These are phyloP conservation scores for Neonectria coccinea DNA, from an alignment of 2,329 filamentous ascomycete genomes.

Conservation along the genomic window DNA sequence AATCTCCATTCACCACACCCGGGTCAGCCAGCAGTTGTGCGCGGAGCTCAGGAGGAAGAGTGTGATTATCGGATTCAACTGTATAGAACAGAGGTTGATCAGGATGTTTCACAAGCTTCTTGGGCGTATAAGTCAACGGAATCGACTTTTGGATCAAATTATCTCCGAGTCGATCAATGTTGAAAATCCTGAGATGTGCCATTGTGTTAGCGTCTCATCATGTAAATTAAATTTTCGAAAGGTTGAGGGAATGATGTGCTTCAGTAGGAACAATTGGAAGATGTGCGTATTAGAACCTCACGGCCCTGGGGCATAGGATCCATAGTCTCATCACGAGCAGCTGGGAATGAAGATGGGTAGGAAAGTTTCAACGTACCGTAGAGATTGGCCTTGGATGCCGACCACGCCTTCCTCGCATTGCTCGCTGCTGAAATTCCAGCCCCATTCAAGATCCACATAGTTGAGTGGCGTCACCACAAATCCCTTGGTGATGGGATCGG, in stretches of 20 bases:
- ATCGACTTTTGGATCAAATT: slow-evolving; percentile 90
- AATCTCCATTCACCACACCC: slow-evolving; percentile 76
- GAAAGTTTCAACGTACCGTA: slow-evolving; percentile 71
- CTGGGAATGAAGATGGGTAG: slow-evolving; percentile 50
- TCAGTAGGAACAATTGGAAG: slow-evolving; percentile 99
- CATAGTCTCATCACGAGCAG: slow-evolving; percentile 72
- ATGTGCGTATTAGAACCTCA: slow-evolving; percentile 67
- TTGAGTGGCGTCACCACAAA: slow-evolving; percentile 94
- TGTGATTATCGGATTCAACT: slow-evolving; percentile 93
- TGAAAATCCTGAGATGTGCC: slow-evolving; percentile 76
- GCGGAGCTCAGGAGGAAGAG: slow-evolving; percentile 82
- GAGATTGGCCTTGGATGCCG: slow-evolving; percentile 87
- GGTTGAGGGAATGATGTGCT: slow-evolving; percentile 44
- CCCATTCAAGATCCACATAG: slow-evolving; percentile 90
- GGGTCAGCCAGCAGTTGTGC: slow-evolving; percentile 80
- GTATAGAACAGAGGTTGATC: slow-evolving; percentile 92
- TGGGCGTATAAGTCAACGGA: slow-evolving; percentile 88
- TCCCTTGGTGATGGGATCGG: slow-evolving; percentile 84
- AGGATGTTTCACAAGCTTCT: slow-evolving; percentile 87
- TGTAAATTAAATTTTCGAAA: slow-evolving; percentile 12
- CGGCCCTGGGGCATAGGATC: slow-evolving; percentile 66
- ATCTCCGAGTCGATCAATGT: slow-evolving; percentile 85
- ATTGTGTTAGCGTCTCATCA: slow-evolving; percentile 48
- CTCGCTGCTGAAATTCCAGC: slow-evolving; percentile 96
- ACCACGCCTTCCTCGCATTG: slow-evolving; percentile 95